These are phyloP conservation scores for Zymoseptoria passerinii DNA, from an alignment of 2,329 filamentous ascomycete genomes.

Conservation along the genomic window DNA sequence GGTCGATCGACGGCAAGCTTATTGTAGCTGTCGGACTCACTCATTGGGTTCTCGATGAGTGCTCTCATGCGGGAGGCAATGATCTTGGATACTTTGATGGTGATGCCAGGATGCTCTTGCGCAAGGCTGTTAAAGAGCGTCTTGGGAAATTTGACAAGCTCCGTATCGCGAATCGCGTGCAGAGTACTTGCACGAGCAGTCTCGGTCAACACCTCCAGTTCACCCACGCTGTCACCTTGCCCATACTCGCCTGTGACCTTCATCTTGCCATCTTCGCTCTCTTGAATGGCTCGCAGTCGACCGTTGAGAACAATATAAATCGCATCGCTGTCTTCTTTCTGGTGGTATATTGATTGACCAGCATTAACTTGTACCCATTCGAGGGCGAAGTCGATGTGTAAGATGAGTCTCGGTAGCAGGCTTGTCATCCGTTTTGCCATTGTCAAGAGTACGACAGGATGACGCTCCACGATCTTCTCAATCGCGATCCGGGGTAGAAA, in stretches of 20 bases:
- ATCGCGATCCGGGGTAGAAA: constrained; percentile 80
- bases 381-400: constrained; percentile 95
- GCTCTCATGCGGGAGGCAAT: constrained; percentile 92
- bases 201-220: constrained; percentile 94
- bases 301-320: constrained; percentile 98
- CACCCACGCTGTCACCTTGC: constrained; percentile 94
- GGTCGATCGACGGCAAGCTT: constrained; percentile 44
- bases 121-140: constrained; percentile 96
- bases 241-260: constrained; percentile 86
- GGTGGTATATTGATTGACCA: constrained; percentile 88
- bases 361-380: constrained; percentile 98
- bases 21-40: constrained; percentile 37
- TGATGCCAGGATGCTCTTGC: constrained; percentile 94
- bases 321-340: constrained; percentile 90
- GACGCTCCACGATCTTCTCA: constrained; percentile 84
- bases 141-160: constrained; percentile 90
- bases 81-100: constrained; percentile 97
- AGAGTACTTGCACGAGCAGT: constrained; percentile 81
- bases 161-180: constrained; percentile 92
- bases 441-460: constrained; percentile 84
- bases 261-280: constrained; percentile 71
- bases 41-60: constrained; percentile 70
- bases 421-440: constrained; percentile 93
- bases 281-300: constrained; percentile 73
- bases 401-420: constrained; percentile 76